A percentile compares a stretch with the other conserved stretches of the same genome.
Evolutionary conservation across 257 asterid genomes (phyloP).

Genomic region (Jacaranda copaia): DNA sequence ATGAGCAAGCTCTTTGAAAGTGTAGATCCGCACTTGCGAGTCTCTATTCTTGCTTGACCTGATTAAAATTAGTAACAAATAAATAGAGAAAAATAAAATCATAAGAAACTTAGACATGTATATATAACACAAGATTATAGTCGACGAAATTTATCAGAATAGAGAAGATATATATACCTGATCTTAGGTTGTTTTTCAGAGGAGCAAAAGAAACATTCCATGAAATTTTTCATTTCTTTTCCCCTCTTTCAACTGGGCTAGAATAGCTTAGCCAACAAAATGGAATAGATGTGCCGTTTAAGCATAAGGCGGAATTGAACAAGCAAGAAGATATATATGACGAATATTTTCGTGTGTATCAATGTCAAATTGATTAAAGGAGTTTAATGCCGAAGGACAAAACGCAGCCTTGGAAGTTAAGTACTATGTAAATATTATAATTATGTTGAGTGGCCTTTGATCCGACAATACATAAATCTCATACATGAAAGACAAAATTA

Average conservation of each 20-base stretch:
- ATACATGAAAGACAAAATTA: too few species aligned
- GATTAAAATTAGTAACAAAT: not conserved
- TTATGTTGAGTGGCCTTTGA: not conserved
- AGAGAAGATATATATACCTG: constrained; percentile 32
- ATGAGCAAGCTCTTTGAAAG: constrained; percentile 66
- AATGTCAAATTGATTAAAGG: constrained; percentile 40
- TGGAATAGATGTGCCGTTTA: constrained; percentile 17
- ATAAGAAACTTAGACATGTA: not conserved
- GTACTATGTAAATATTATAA: constrained; percentile 17
- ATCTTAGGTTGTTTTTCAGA: constrained; percentile 37
- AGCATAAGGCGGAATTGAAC: not conserved
- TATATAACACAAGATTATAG: too few species aligned
- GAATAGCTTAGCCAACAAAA: not conserved
- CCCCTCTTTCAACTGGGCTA: not conserved
- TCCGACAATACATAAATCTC: too few species aligned
- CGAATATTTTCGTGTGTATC: constrained; percentile 35
- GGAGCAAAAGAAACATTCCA: constrained; percentile 41
- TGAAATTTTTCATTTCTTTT: constrained; percentile 29
- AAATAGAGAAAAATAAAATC: not conserved
- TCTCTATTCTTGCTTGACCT: constrained; percentile 48
- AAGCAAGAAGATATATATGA: constrained; percentile 26
- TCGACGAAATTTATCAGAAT: not conserved
- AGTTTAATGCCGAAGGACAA: constrained; percentile 33
- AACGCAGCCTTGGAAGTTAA: constrained; percentile 49
- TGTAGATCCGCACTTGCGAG: constrained; percentile 73